Evolutionary conservation across 257 asterid species (phyloP).

Genomic region (Verbena officinalis): DNA sequence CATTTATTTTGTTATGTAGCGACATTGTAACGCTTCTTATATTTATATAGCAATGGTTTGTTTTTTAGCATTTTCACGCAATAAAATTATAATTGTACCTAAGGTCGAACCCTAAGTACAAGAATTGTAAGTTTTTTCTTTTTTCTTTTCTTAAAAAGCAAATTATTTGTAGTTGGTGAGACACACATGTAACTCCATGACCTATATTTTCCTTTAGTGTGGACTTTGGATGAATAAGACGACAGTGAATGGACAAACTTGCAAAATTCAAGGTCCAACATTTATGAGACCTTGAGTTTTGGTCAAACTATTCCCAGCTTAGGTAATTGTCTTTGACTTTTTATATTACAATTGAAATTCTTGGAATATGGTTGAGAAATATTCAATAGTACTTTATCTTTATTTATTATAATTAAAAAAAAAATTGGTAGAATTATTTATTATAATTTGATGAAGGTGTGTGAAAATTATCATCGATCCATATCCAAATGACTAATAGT

Average conservation of each 20-base stretch:
- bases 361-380: not conserved
- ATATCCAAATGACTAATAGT: no score
- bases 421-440: no score
- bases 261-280: conserved; percentile 19
- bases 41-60: not conserved
- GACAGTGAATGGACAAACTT: conserved; percentile 17
- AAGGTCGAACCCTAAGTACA: no score
- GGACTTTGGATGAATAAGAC: no score
- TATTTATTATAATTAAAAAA: no score
- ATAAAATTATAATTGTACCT: not conserved
- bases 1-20: not conserved
- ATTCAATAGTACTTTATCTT: not conserved
- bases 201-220: no score
- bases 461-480: no score
- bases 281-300: not conserved
- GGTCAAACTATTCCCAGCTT: conserved; percentile 21
- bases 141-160: not conserved
- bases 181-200: not conserved
- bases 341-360: not conserved
- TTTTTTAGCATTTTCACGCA: not conserved
- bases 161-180: not conserved
- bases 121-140: not conserved
- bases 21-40: not conserved
- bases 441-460: no score
- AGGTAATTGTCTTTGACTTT: conserved; percentile 20